Percentiles rank a stretch among this genome's conserved stretches.
Conservation (phyloP, 1,284 basidiomycete genomes). For the Moesziomyces aphidis region DNA sequence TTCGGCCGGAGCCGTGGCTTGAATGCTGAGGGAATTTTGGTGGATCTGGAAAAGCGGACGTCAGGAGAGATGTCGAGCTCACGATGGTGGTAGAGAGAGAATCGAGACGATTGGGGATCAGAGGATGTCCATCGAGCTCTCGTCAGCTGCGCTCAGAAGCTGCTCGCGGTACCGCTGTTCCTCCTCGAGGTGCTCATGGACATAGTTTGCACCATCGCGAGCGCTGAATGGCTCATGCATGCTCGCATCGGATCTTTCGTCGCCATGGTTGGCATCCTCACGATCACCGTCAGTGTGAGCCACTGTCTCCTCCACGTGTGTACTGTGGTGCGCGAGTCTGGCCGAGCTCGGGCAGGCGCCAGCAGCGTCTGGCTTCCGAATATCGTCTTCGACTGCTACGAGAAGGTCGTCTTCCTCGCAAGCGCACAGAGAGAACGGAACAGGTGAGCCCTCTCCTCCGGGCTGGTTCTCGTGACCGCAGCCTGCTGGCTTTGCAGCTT, state of each 20-base stretch:
- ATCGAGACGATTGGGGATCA: background rate
- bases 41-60: too few species aligned
- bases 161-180: conserved; percentile 10
- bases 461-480: too few species aligned
- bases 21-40: too few species aligned
- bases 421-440: conserved; percentile 5
- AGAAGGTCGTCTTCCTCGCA: conserved; percentile 23
- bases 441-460: background rate
- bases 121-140: conserved; percentile 9
- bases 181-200: conserved; percentile 1
- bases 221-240: background rate
- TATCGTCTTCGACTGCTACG: conserved; percentile 25
- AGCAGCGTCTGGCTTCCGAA: conserved; percentile 13
- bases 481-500: too few species aligned
- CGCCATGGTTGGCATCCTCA: background rate
- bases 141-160: conserved; percentile 8
- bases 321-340: background rate
- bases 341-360: background rate
- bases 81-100: too few species aligned
- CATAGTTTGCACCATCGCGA: background rate
- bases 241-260: background rate
- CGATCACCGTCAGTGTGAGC: background rate
- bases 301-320: too few species aligned
- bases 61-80: too few species aligned
- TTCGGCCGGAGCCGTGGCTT: too few species aligned